phyloP scores from a whole-genome alignment of 257 asterid genomes.

The Striga asiatica region DNA sequence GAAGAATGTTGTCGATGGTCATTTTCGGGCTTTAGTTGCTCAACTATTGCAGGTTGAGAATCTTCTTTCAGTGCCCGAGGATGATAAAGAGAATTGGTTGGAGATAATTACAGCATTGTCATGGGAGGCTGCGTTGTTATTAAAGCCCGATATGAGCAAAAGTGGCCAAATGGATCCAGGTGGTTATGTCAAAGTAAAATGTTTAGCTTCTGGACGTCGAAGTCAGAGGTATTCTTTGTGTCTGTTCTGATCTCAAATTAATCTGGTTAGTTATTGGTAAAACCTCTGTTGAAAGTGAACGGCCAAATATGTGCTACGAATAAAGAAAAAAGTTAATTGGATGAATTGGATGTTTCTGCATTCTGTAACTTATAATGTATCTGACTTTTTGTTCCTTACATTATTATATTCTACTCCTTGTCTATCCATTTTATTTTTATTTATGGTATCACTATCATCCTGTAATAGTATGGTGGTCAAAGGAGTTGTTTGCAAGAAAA shows the following conservation, averaged over 20 bases:
- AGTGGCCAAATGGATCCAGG: conserved; percentile 97
- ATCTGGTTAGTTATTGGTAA: not conserved
- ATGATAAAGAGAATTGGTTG: conserved; percentile 75
- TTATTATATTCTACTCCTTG: not conserved
- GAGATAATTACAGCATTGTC: conserved; percentile 78
- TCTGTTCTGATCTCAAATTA: conserved; percentile 12
- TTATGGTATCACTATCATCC: conserved; percentile 15
- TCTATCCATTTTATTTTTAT: not conserved
- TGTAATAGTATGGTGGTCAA: conserved; percentile 62
- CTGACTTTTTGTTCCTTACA: not conserved
- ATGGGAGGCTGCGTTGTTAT: conserved; percentile 82
- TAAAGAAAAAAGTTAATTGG: conserved; percentile 1
- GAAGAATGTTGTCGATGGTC: conserved; percentile 80
- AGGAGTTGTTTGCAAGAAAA: conserved; percentile 94
- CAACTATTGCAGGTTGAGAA: conserved; percentile 89
- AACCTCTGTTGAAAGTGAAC: not conserved
- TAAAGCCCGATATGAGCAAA: conserved; percentile 86
- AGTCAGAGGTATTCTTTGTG: conserved; percentile 63
- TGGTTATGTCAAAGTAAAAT: conserved; percentile 84
- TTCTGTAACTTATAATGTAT: not conserved
- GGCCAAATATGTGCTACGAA: not conserved
- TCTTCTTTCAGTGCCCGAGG: conserved; percentile 56
- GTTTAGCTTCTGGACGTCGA: conserved; percentile 82
- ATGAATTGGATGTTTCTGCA: conserved; percentile 9
- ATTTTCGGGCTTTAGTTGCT: conserved; percentile 84